Percentiles rank a stretch among this genome's conserved stretches.
phyloP scores from a whole-genome alignment of 208 protist genomes.

The Wallacemonas collosoma region DNA sequence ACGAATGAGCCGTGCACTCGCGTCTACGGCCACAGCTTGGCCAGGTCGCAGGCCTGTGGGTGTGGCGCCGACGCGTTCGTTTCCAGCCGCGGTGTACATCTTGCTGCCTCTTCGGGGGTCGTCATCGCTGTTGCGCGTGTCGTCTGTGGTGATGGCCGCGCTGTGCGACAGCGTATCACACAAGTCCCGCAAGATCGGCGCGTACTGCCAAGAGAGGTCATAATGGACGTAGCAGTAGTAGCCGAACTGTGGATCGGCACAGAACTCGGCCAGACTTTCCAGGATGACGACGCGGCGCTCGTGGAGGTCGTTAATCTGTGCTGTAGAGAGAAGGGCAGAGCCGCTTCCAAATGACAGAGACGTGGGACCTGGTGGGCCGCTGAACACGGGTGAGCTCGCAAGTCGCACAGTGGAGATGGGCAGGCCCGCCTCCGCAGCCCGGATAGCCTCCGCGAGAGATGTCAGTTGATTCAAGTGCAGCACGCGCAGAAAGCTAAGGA shows the following conservation, averaged over 20 bases:
- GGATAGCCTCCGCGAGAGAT: conserved; percentile 52
- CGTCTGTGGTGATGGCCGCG: conserved; percentile 17
- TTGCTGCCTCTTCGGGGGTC: background rate
- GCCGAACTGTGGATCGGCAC: conserved; percentile 61
- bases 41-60: conserved; percentile 11
- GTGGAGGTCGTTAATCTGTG: conserved; percentile 40
- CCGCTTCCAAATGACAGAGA: background rate
- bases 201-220: conserved; percentile 81
- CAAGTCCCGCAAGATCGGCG: conserved; percentile 66
- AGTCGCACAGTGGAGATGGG: background rate
- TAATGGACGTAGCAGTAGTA: conserved; percentile 86
- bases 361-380: conserved; percentile 13
- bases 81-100: background rate
- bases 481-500: conserved; percentile 80
- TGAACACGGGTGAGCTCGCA: conserved; percentile 14
- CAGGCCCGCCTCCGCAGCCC: background rate
- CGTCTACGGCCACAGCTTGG: conserved; percentile 11
- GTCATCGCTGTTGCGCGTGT: background rate
- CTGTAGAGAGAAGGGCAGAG: conserved; percentile 26
- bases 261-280: conserved; percentile 88
- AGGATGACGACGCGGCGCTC: conserved; percentile 83
- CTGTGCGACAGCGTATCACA: conserved; percentile 62
- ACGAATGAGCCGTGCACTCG: conserved; percentile 19
- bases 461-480: conserved; percentile 79
- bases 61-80: background rate